Percentiles rank a stretch among this genome's conserved stretches.
Evolutionary conservation across 176 grass and related monocot genomes (phyloP).

Genomic region (Avena insularis): DNA sequence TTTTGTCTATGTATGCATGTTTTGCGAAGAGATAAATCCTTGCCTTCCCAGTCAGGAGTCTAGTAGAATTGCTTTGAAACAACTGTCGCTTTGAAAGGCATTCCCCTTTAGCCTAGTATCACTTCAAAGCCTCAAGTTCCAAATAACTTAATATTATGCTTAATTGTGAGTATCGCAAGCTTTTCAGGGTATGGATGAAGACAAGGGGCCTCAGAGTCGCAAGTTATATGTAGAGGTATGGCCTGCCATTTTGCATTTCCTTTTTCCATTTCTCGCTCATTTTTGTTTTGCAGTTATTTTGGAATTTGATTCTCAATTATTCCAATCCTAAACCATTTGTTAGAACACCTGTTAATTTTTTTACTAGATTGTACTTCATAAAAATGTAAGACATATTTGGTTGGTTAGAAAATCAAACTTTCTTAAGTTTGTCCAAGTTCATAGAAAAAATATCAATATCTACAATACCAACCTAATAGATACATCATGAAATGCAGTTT

Average conservation of each 20-base stretch:
- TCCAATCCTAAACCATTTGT: background rate
- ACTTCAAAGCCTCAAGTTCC: background rate
- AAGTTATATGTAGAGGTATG: slow-evolving; percentile 85
- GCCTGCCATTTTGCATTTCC: slow-evolving; percentile 17
- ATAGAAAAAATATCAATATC: too few relatives aligned
- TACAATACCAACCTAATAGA: too few relatives aligned
- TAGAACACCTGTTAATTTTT: background rate
- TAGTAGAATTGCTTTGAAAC: background rate
- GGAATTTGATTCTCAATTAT: background rate
- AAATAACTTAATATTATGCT: background rate
- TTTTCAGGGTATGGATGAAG: slow-evolving; percentile 84
- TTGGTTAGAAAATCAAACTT: too few relatives aligned
- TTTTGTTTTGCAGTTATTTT: slow-evolving; percentile 15
- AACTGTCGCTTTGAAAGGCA: slow-evolving; percentile 9
- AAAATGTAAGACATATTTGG: too few relatives aligned
- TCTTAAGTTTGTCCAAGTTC: too few relatives aligned
- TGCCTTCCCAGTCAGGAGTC: background rate
- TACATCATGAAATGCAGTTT: too few relatives aligned
- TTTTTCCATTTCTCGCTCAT: background rate
- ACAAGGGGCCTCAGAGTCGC: slow-evolving; percentile 81
- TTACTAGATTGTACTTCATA: background rate
- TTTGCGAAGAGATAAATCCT: slow-evolving; percentile 17
- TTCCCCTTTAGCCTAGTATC: background rate
- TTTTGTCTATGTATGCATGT: slow-evolving; percentile 4
- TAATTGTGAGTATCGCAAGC: slow-evolving; percentile 14